These are phyloP conservation scores for Alternaria gaisen DNA, from an alignment of 2,329 filamentous ascomycete species.

Conservation along the genomic window DNA sequence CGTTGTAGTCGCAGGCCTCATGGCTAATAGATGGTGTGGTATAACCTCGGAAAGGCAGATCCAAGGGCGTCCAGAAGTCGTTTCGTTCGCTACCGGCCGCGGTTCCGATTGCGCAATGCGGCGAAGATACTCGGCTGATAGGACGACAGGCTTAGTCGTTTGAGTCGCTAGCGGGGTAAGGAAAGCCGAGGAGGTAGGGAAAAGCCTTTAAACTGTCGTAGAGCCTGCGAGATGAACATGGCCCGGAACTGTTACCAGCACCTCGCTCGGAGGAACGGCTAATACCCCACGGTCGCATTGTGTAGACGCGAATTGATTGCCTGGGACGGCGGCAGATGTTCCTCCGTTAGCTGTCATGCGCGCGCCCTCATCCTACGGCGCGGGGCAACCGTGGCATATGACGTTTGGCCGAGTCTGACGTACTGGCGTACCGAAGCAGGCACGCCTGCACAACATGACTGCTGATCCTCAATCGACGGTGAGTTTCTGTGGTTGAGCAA, in stretches of 20 bases:
- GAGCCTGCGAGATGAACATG: conserved; percentile 17
- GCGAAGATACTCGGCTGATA: conserved; percentile 22
- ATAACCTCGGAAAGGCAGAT: conserved; percentile 41
- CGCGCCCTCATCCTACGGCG: conserved; percentile 16
- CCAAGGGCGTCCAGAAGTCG: conserved; percentile 21
- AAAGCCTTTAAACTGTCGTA: conserved; percentile 22
- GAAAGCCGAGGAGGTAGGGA: conserved; percentile 36
- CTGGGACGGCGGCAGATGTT: conserved; percentile 17
- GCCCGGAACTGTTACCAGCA: conserved; percentile 23
- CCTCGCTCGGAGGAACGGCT: conserved; percentile 23
- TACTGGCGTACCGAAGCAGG: neutral
- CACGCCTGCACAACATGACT: neutral
- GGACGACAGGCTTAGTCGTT: conserved; percentile 14
- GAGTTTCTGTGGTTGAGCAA: neutral
- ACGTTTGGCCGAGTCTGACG: conserved; percentile 12
- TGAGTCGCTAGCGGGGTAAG: conserved; percentile 43
- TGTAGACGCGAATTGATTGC: conserved; percentile 22
- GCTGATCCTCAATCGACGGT: neutral
- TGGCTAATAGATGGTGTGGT: conserved; percentile 28
- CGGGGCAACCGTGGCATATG: conserved; percentile 22
- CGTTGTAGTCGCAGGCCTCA: conserved; percentile 43
- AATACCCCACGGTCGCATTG: conserved; percentile 17
- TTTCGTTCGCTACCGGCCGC: conserved; percentile 37
- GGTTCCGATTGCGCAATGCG: conserved; percentile 29
- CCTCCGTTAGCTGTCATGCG: conserved; percentile 17